These are phyloP conservation scores for Ustilago tritici DNA, from an alignment of 1,284 basidiomycete genomes.

Conservation along the genomic window DNA sequence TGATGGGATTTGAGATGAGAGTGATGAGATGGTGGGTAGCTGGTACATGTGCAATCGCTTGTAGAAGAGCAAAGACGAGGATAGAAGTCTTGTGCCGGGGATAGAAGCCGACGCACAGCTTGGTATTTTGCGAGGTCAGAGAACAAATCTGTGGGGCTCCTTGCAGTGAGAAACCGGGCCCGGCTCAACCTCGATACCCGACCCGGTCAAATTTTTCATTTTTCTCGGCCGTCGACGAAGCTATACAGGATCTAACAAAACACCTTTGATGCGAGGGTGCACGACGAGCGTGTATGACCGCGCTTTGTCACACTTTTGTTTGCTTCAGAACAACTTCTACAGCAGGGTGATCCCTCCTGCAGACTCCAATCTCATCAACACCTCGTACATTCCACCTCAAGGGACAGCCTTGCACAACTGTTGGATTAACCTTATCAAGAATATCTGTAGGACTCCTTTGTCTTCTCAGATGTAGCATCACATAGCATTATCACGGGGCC, in stretches of 20 bases:
- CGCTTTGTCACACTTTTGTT: background rate
- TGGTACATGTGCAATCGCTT: background rate
- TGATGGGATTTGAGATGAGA: background rate
- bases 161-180: constrained; percentile 9
- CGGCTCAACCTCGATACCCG: constrained; percentile 29
- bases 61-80: background rate
- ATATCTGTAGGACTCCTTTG: too few relatives aligned
- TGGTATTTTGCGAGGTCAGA: too few relatives aligned
- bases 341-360: too few relatives aligned
- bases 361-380: too few relatives aligned
- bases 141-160: constrained; percentile 14
- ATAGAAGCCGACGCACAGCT: constrained; percentile 17
- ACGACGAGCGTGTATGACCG: constrained; percentile 8
- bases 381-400: too few relatives aligned
- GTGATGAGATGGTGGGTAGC: background rate
- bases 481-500: too few relatives aligned
- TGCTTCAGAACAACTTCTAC: background rate
- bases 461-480: too few relatives aligned
- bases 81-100: constrained; percentile 9
- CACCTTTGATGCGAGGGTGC: background rate
- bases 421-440: too few relatives aligned
- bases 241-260: background rate
- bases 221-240: constrained; percentile 20
- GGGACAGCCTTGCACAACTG: too few relatives aligned
- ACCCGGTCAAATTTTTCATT: background rate